Base-by-base conservation (phyloP, 1,284 basidiomycete genomes). In the Apiotrichum montevideense region DNA sequence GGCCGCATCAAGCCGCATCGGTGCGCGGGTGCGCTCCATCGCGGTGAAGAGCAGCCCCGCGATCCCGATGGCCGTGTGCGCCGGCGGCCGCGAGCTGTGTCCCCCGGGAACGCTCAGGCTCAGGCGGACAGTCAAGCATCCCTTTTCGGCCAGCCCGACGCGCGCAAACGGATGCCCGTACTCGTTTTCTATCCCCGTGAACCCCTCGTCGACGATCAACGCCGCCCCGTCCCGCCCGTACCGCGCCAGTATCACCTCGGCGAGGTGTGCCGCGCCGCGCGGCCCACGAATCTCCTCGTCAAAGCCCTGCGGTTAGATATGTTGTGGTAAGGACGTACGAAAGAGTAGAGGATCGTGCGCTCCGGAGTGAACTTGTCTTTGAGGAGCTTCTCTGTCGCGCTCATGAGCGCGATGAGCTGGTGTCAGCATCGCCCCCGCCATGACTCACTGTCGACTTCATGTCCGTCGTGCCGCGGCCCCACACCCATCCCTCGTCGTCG, bases 31-130 rank as follows among this genome's bases (percentile, higher is more conserved):
- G 35, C 53, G 46, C 42, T 65, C 63, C 56, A 61, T 56, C 7
- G 54, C 59, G 4, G 56, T 55, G 21, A 61, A 52, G 49, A 62
- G 47, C 32, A 53, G 56, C 53, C 21, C 73, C 58, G n/a, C 82
- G 82, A 34, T 56, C 0, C 59, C 62, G 7, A 63, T 56, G 4
- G 50, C 61, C 14, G 58, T 64, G 42, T 64, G 58, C 7, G 43
- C 32, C 9, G 56, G 55, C 7, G 85, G 84, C 5, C 78, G 72
- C 52, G 81, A 83, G 4, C 83, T 84, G 67, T 87, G 86, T 0
- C 86, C 86, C 7, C 86, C 86, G 1, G 80, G 78, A 3, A 82
- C 79, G 4, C 74, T 62, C 14, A 85, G 78, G 15, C 79, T 75
- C 42, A 85, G 69, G 10, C 75, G 75, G 14, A 83, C 77, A 57